Conservation (phyloP, 2,329 filamentous ascomycete genomes). For the Ophiostoma piceae region DNA sequence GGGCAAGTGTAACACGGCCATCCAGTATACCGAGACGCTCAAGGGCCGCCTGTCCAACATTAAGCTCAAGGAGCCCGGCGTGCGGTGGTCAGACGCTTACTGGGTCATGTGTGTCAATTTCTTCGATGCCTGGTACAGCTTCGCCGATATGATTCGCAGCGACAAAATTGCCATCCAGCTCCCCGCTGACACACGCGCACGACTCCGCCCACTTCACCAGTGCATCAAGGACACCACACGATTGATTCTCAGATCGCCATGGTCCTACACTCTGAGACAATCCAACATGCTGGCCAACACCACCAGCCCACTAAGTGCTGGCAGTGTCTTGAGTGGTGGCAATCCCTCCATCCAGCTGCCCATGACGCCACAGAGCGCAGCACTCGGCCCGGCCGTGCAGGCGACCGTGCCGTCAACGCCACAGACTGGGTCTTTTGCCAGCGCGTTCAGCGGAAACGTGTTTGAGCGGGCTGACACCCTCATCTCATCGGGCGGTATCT, state of each 20-base stretch:
- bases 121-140: slow-evolving; percentile 62
- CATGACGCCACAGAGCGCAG: slow-evolving; percentile 83
- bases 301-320: background rate
- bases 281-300: slow-evolving; percentile 34
- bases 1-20: slow-evolving; percentile 62
- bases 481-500: slow-evolving; percentile 53
- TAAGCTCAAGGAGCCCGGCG: slow-evolving; percentile 76
- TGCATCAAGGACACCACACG: slow-evolving; percentile 74
- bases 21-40: slow-evolving; percentile 68
- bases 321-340: slow-evolving; percentile 18
- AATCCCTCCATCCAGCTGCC: slow-evolving; percentile 47
- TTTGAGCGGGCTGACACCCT: slow-evolving; percentile 56
- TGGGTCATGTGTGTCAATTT: slow-evolving; percentile 71
- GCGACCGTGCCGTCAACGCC: slow-evolving; percentile 76
- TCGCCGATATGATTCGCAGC: slow-evolving; percentile 57
- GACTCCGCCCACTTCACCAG: slow-evolving; percentile 75
- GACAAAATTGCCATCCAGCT: slow-evolving; percentile 49
- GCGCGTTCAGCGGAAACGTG: slow-evolving; percentile 53
- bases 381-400: slow-evolving; percentile 82
- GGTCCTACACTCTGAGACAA: slow-evolving; percentile 43
- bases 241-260: slow-evolving; percentile 59
- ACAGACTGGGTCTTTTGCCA: slow-evolving; percentile 51
- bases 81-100: slow-evolving; percentile 58
- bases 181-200: slow-evolving; percentile 62
- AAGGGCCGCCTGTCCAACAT: slow-evolving; percentile 69